phyloP scores from a whole-genome alignment of 257 asterid species.

The Scutellaria minor region DNA sequence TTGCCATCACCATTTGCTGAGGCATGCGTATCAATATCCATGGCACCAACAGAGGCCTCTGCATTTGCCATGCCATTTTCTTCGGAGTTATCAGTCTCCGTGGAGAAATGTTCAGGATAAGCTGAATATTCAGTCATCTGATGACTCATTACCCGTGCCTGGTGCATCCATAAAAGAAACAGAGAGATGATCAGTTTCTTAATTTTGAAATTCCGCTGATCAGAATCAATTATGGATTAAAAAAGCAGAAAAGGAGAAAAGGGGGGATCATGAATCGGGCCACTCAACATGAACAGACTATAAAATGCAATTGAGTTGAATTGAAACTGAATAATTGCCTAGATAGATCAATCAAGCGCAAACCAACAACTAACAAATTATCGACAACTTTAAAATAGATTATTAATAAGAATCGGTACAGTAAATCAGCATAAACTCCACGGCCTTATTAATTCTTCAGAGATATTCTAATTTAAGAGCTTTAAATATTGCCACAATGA shows the following conservation, averaged over 20 bases:
- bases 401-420: no score
- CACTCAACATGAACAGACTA: no score
- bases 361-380: no score
- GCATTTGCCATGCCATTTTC: constrained; percentile 44
- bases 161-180: constrained; percentile 28
- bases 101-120: constrained; percentile 42
- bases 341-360: no score
- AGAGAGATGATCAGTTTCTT: not conserved
- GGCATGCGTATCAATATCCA: constrained; percentile 44
- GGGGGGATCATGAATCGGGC: not conserved
- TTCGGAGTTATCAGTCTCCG: constrained; percentile 41
- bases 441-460: no score
- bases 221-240: not conserved
- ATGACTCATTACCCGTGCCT: constrained; percentile 64
- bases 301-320: no score
- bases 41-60: constrained; percentile 31
- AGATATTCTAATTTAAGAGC: no score
- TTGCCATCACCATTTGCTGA: constrained; percentile 40
- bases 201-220: constrained; percentile 1
- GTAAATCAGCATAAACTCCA: no score
- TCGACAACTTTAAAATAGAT: no score
- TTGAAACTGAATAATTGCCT: no score
- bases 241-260: not conserved
- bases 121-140: constrained; percentile 48
- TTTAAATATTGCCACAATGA: no score